Evolutionary conservation across 768 basidiomycete genomes (phyloP).

Genomic region (Mycena vitilis): DNA sequence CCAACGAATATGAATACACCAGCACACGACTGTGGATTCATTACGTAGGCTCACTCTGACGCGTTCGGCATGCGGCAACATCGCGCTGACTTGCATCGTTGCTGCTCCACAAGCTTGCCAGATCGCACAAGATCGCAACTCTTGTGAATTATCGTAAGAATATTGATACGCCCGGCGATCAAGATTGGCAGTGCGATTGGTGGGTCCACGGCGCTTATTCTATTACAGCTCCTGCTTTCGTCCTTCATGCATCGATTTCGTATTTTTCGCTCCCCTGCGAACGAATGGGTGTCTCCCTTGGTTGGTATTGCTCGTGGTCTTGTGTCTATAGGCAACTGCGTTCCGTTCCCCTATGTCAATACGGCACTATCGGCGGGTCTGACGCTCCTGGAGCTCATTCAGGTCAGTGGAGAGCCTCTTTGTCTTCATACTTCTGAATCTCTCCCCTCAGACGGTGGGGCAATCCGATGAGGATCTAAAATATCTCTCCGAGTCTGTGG

Average conservation of each 20-base stretch:
- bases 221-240: too few relatives aligned
- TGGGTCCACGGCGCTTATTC: too few relatives aligned
- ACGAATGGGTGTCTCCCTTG: conserved; percentile 12
- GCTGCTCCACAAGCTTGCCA: too few relatives aligned
- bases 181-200: too few relatives aligned
- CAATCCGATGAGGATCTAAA: background rate
- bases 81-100: too few relatives aligned
- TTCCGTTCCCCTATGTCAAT: conserved; percentile 11
- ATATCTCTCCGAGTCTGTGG: conserved; percentile 5
- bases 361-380: background rate
- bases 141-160: too few relatives aligned
- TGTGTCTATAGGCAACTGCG: background rate
- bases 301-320: background rate
- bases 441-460: background rate
- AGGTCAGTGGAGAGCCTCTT: background rate
- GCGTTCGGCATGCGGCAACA: too few relatives aligned
- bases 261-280: background rate
- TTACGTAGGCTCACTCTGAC: too few relatives aligned
- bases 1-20: too few relatives aligned
- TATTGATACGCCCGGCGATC: too few relatives aligned
- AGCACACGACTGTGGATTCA: too few relatives aligned
- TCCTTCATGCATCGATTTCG: background rate
- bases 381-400: conserved; percentile 13
- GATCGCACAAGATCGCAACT: too few relatives aligned
- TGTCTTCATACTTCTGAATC: background rate